Conservation (phyloP, 345 rosid species). For the Punica granatum region DNA sequence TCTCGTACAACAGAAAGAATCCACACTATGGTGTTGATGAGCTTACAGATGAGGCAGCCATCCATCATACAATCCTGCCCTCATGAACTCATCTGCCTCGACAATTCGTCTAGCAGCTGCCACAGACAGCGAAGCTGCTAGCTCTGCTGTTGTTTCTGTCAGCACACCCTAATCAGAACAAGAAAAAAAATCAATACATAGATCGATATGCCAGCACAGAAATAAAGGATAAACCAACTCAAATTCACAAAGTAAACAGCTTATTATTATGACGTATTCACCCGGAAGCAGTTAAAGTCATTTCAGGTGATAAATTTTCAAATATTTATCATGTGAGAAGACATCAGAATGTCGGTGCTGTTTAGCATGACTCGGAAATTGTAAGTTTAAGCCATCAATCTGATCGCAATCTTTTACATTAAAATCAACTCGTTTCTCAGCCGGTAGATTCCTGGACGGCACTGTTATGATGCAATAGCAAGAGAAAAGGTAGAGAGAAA, state of each 20-base stretch:
- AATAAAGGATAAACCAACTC: not conserved
- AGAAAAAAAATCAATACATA: not conserved
- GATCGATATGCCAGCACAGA: not conserved
- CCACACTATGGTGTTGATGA: not conserved
- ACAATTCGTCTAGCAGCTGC: conserved; percentile 94
- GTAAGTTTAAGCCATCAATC: not conserved
- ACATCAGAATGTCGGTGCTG: not conserved
- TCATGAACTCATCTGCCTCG: conserved; percentile 95
- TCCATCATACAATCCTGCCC: conserved; percentile 92
- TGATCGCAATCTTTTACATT: not conserved
- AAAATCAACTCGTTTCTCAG: not conserved
- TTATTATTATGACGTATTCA: not conserved
- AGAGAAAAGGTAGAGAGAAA: not conserved
- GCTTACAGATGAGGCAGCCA: conserved; percentile 92
- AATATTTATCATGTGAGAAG: too few relatives aligned
- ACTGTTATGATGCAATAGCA: not conserved
- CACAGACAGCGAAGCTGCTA: conserved; percentile 88
- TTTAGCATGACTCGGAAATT: not conserved
- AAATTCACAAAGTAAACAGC: not conserved
- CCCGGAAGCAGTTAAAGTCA: not conserved
- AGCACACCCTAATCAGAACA: conserved; percentile 64
- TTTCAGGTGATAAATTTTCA: not conserved
- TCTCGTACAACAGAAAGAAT: not conserved
- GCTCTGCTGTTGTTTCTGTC: conserved; percentile 94
- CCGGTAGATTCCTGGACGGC: not conserved